Conservation (phyloP, 805 yeast genomes). For the Lachancea kluyveri region DNA sequence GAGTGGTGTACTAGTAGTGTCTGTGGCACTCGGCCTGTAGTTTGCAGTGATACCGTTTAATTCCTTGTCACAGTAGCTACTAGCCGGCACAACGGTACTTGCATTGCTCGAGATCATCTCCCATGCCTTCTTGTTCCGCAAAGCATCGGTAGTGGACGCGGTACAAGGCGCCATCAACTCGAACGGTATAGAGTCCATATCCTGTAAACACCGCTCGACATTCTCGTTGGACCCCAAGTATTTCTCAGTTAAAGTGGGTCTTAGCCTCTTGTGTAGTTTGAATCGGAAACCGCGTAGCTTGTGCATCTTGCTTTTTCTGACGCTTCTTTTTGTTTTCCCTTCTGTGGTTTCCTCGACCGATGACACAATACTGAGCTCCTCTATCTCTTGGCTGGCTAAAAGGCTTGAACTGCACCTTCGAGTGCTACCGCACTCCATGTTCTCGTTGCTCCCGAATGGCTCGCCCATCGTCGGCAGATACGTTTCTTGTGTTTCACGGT, state of each 20-base stretch:
- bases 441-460: neutral
- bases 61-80: no score
- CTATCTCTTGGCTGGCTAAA: no score
- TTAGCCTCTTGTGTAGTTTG: constrained; percentile 2
- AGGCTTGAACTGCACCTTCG: no score
- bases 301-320: no score
- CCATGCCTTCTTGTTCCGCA: no score
- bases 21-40: no score
- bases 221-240: constrained; percentile 9
- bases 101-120: constrained; percentile 2
- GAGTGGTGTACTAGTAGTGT: no score
- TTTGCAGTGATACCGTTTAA: no score
- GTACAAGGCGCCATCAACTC: constrained; percentile 5
- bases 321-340: no score
- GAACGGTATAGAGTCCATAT: constrained; percentile 9
- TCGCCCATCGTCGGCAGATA: neutral
- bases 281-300: constrained; percentile 5
- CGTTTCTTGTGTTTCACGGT: neutral
- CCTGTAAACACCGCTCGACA: constrained; percentile 6
- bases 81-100: constrained; percentile 3
- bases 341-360: no score
- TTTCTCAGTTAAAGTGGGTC: constrained; percentile 6
- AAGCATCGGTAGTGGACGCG: constrained; percentile 6
- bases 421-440: no score
- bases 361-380: no score